phyloP scores from a whole-genome alignment of 2,329 filamentous ascomycete species.

The Neofusicoccum kwambonambiense region DNA sequence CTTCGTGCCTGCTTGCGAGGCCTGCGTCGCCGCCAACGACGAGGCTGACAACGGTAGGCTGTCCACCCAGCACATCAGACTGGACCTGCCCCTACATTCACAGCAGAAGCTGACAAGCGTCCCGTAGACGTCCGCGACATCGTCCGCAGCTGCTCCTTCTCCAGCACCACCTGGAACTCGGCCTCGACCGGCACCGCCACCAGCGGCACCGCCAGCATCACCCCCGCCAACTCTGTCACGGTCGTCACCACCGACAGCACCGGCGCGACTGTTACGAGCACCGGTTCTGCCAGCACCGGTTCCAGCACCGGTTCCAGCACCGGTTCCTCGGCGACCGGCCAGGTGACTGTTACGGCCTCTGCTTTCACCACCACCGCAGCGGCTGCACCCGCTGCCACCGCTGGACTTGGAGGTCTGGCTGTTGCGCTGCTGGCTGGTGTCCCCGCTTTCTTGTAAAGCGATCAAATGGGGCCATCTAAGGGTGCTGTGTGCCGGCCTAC shows the following conservation, averaged over 20 bases:
- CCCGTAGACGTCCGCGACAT: slow-evolving; percentile 29
- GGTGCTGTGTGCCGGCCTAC: too few species aligned
- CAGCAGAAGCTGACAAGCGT: neutral
- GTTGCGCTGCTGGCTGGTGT: neutral
- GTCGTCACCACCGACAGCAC: neutral
- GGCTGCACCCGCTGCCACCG: neutral
- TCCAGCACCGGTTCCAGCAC: neutral
- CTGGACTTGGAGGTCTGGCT: neutral
- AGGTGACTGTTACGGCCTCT: neutral
- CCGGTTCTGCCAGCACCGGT: neutral
- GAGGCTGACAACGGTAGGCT: slow-evolving; percentile 26
- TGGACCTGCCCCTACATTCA: neutral
- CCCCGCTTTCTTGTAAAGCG: neutral
- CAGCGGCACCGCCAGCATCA: slow-evolving; percentile 17
- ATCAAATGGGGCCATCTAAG: too few species aligned
- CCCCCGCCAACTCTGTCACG: neutral
- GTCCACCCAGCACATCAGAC: too few species aligned
- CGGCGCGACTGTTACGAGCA: neutral
- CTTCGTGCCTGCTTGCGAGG: slow-evolving; percentile 30
- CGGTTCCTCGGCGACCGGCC: neutral
- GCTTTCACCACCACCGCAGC: neutral
- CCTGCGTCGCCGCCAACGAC: slow-evolving; percentile 31
- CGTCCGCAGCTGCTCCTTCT: slow-evolving; percentile 31
- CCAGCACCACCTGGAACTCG: slow-evolving; percentile 27
- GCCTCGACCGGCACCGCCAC: slow-evolving; percentile 18